A percentile compares a stretch with the other conserved stretches of the same genome.
These are phyloP conservation scores for Talaromyces liani DNA, from an alignment of 495 filamentous ascomycete species.

Conservation along the genomic window DNA sequence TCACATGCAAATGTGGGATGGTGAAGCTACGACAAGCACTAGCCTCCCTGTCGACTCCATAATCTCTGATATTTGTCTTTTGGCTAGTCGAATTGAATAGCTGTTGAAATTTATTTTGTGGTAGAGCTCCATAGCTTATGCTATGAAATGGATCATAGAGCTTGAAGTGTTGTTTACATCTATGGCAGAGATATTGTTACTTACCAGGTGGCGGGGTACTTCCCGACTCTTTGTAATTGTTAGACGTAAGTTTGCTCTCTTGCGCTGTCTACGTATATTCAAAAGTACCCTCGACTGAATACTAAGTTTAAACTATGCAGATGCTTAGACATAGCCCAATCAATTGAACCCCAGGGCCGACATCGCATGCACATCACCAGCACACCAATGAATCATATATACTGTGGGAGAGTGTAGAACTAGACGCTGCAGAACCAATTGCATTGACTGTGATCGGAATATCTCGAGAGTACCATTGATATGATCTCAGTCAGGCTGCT, in stretches of 20 bases:
- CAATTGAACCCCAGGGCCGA: neutral
- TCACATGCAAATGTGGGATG: slow-evolving; percentile 8
- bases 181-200: neutral
- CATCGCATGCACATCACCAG: neutral
- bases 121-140: neutral
- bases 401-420: neutral
- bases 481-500: neutral
- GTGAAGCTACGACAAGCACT: neutral
- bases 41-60: neutral
- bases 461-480: neutral
- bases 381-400: neutral
- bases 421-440: neutral
- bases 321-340: neutral
- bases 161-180: neutral
- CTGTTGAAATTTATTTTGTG: neutral
- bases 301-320: neutral
- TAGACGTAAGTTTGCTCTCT: neutral
- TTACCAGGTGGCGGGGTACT: neutral
- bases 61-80: neutral
- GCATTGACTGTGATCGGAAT: neutral
- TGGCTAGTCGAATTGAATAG: neutral
- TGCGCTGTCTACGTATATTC: neutral
- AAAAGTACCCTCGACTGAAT: neutral
- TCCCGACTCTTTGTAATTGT: neutral
- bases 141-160: neutral